phyloP scores from a whole-genome alignment of 1,139 yeast species.

The Magnusiomyces tetraspermus region DNA sequence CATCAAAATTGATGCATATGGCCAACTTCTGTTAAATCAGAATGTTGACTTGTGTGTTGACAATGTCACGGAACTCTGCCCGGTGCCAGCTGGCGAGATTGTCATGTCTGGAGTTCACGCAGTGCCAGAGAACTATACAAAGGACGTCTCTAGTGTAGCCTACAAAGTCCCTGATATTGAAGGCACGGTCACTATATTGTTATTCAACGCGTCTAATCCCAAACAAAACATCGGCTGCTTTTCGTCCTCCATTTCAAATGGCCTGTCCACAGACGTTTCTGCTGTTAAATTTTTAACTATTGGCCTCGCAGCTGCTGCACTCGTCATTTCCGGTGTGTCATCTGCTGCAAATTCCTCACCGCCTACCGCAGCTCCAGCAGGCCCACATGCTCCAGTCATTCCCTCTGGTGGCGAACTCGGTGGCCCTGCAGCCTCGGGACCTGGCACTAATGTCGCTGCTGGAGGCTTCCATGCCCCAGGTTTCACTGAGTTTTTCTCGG shows the following conservation, averaged over 20 bases:
- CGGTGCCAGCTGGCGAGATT: conserved; percentile 23
- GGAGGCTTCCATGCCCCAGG: conserved; percentile 26
- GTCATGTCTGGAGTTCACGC: conserved; percentile 22
- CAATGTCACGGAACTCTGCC: conserved; percentile 26
- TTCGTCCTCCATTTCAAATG: conserved; percentile 25
- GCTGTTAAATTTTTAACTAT: conserved; percentile 25
- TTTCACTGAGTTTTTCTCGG: conserved; percentile 20
- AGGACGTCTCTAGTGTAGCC: conserved; percentile 24
- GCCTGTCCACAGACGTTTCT: conserved; percentile 22
- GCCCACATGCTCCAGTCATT: too few species aligned
- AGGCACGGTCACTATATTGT: conserved; percentile 22
- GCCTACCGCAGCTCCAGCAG: conserved; percentile 15
- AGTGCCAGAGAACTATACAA: conserved; percentile 26
- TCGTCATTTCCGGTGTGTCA: conserved; percentile 19
- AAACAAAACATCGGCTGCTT: conserved; percentile 26
- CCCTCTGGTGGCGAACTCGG: too few species aligned
- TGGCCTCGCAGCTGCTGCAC: conserved; percentile 27
- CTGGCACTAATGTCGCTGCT: conserved; percentile 18
- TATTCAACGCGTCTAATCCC: conserved; percentile 21
- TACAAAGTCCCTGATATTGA: conserved; percentile 30
- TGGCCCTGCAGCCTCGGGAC: conserved; percentile 9
- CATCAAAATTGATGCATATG: conserved; percentile 25
- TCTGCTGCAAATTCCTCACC: conserved; percentile 18
- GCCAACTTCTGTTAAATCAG: conserved; percentile 22
- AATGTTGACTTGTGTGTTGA: conserved; percentile 26